Base-by-base conservation (phyloP, 441 rosid genomes). In the Pelargonium cotyledonis region DNA sequence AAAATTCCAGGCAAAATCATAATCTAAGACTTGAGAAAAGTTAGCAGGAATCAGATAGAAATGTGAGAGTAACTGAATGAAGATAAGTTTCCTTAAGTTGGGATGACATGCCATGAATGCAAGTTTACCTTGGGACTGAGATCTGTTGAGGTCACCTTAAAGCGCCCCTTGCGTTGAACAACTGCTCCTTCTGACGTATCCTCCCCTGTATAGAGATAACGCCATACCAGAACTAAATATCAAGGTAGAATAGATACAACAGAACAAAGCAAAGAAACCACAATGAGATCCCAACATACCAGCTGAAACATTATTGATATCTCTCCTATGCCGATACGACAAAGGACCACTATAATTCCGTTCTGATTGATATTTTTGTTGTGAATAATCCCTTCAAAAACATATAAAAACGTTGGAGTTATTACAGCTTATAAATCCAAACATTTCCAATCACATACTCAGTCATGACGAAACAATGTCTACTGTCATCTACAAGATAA, bases 131-230 rank as follows among this genome's bases (percentile, higher is more conserved):
- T 92, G 46, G 95, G 91, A 78, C 96, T 86, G 68, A 83, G 83
- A 64, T 95, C 98, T 65, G 86, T 88, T 75, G 92, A 86, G 67
- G 96, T 95, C 71, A 92, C 89, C 82, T 95, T 86, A 84, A 95
- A 92, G 53, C 97, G 93, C 68, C 98, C 98, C 82, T 81, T 92
- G 60, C 84, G 79, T 77, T 86, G 91, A 74, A 90, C 88, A 70
- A 90, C 84, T 51, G 93, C 87, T 68, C 91, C 91, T 70, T 91
- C 96, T 67, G 95, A 76, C 35, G 81, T 40, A 80, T 89, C 96
- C 68, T 95, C 97, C 46, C 64, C 89, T 85, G 80, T 72, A 78
- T 35, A 67, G 67, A 67, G 40, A 66, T 55, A 66, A 16, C 65
- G 70, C 19, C 67, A 71, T 10, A 64, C 6, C 35, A 68, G 58